These are phyloP conservation scores for Vaccinium macrocarpon DNA, from an alignment of 148 eudicot genomes.

Conservation along the genomic window DNA sequence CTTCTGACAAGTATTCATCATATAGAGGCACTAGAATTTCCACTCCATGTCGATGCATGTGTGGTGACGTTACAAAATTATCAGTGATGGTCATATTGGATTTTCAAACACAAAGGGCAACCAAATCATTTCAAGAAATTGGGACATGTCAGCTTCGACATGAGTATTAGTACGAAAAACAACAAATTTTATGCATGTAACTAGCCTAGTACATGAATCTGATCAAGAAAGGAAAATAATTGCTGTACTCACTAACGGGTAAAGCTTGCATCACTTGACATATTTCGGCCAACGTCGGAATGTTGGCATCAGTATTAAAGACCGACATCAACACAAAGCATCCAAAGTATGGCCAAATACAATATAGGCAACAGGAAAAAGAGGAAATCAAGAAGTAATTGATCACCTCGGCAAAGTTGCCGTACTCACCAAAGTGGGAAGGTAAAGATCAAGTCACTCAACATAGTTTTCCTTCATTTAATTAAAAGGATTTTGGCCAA, in stretches of 20 bases:
- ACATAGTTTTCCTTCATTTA: conserved; percentile 30
- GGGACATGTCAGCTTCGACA: neutral
- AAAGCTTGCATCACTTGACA: neutral
- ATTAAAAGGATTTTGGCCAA: neutral
- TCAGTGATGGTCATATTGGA: neutral
- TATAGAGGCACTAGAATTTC: conserved; percentile 12
- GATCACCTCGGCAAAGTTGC: conserved; percentile 33
- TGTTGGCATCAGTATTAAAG: conserved; percentile 13
- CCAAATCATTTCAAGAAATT: neutral
- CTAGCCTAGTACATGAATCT: neutral
- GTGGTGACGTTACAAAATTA: too few relatives aligned
- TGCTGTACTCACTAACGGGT: neutral
- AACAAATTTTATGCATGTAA: too few relatives aligned
- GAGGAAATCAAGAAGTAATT: conserved; percentile 27
- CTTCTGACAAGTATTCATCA: conserved; percentile 19
- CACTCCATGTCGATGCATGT: neutral
- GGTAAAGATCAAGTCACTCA: conserved; percentile 28
- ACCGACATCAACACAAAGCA: conserved; percentile 1
- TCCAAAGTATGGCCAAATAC: conserved; percentile 13
- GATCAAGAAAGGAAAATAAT: neutral
- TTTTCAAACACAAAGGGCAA: neutral
- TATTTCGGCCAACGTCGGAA: conserved; percentile 1
- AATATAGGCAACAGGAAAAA: conserved; percentile 45
- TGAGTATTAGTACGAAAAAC: neutral
- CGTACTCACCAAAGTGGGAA: conserved; percentile 21